These are phyloP conservation scores for Aspergillus quadricinctus DNA, from an alignment of 2,329 filamentous ascomycete genomes.

Conservation along the genomic window DNA sequence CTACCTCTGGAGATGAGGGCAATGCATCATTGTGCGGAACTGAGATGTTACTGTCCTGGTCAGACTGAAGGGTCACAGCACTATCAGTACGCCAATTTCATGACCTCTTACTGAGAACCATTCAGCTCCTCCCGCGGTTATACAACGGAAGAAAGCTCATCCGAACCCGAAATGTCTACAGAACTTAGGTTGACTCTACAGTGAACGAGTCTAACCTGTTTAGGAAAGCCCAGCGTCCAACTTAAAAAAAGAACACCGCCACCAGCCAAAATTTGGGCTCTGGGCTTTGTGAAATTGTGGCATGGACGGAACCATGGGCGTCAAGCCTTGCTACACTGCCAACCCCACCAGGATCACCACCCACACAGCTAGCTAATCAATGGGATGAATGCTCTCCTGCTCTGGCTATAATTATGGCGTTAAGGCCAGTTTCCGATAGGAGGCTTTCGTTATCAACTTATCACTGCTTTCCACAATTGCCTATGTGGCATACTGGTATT, in stretches of 20 bases:
- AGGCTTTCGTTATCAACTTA: neutral
- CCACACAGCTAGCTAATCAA: neutral
- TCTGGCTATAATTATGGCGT: neutral
- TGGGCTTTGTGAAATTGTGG: neutral
- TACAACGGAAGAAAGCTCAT: neutral
- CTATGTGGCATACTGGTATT: neutral
- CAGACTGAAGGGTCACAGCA: too few relatives aligned
- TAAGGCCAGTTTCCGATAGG: neutral
- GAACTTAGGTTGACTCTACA: neutral
- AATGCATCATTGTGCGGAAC: too few relatives aligned
- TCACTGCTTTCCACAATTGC: neutral
- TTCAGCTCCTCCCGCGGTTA: too few relatives aligned
- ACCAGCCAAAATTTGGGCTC: neutral
- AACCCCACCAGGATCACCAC: too few relatives aligned
- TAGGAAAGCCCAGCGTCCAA: conserved; percentile 1
- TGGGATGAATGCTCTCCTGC: neutral
- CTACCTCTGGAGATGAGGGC: too few relatives aligned
- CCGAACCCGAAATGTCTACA: neutral
- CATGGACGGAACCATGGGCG: conserved; percentile 13
- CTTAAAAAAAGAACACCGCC: conserved; percentile 16
- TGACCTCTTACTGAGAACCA: too few relatives aligned
- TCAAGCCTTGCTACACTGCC: neutral
- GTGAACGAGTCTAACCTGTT: neutral
- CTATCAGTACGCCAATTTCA: too few relatives aligned
- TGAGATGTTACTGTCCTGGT: too few relatives aligned